Conservation (phyloP, 1,139 yeast species). For the Suhomyces guaymorum region DNA sequence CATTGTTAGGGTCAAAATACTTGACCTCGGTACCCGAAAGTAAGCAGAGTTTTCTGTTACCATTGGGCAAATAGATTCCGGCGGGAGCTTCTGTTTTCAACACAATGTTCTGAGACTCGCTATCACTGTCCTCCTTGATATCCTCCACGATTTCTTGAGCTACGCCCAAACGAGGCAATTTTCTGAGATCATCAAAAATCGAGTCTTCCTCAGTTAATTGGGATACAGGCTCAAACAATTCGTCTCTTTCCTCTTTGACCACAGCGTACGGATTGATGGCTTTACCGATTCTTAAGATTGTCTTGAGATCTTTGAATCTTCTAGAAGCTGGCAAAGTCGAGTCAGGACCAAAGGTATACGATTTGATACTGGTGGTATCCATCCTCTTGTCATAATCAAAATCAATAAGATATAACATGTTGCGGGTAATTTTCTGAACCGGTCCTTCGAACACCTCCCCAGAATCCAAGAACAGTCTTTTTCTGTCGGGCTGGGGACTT, state of each 20-base stretch:
- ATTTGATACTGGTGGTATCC: constrained; percentile 33
- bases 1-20: constrained; percentile 84
- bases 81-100: constrained; percentile 68
- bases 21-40: constrained; percentile 78
- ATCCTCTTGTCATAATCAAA: constrained; percentile 35
- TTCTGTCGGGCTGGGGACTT: background rate
- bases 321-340: constrained; percentile 53
- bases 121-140: constrained; percentile 37
- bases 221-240: constrained; percentile 34
- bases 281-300: constrained; percentile 51
- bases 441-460: constrained; percentile 61
- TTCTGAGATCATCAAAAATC: constrained; percentile 51
- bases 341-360: constrained; percentile 60
- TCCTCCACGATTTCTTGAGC: constrained; percentile 51
- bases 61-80: constrained; percentile 75
- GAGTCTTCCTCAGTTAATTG: constrained; percentile 40
- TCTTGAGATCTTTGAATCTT: constrained; percentile 55
- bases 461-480: too few species aligned
- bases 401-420: constrained; percentile 49
- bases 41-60: constrained; percentile 68
- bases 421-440: constrained; percentile 54
- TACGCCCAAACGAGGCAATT: constrained; percentile 67
- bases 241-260: constrained; percentile 39
- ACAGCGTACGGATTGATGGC: constrained; percentile 44
- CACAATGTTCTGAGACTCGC: constrained; percentile 47